These are phyloP conservation scores for Allomyces macrogynus DNA, from an alignment of 192 early-diverging fungal genomes.

Conservation along the genomic window DNA sequence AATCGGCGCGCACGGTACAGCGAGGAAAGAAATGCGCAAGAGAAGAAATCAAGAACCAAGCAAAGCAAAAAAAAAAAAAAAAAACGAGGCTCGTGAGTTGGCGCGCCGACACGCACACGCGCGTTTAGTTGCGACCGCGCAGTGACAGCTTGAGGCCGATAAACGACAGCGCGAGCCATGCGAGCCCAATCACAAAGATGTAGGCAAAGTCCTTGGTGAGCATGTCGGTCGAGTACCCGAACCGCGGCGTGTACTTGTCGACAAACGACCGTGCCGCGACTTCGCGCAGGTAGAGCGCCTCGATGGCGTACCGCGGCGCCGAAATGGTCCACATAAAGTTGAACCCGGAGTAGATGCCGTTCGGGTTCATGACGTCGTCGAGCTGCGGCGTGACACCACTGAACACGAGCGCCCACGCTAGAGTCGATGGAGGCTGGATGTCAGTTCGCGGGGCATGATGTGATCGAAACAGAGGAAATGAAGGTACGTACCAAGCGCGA, in stretches of 20 bases:
- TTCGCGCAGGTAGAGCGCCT: slow-evolving; percentile 34
- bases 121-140: no score
- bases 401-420: slow-evolving; percentile 31
- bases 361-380: slow-evolving; percentile 12
- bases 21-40: no score
- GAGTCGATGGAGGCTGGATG: no score
- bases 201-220: slow-evolving; percentile 18
- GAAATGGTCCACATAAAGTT: slow-evolving; percentile 34
- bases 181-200: slow-evolving; percentile 20
- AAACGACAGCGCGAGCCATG: slow-evolving; percentile 31
- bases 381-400: slow-evolving; percentile 34
- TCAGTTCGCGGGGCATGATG: no score
- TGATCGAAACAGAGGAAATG: no score
- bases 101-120: no score
- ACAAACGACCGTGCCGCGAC: slow-evolving; percentile 15
- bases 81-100: no score
- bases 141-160: slow-evolving; percentile 23
- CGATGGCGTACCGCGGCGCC: slow-evolving; percentile 39
- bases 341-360: slow-evolving; percentile 9
- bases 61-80: no score
- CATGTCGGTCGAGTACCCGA: slow-evolving; percentile 18
- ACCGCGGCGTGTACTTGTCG: slow-evolving; percentile 10
- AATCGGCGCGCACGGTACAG: no score
- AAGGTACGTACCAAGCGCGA: slow-evolving; percentile 13
- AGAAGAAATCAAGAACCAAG: no score